phyloP scores from a whole-genome alignment of 768 basidiomycete genomes.

The Boletus sensibilis region DNA sequence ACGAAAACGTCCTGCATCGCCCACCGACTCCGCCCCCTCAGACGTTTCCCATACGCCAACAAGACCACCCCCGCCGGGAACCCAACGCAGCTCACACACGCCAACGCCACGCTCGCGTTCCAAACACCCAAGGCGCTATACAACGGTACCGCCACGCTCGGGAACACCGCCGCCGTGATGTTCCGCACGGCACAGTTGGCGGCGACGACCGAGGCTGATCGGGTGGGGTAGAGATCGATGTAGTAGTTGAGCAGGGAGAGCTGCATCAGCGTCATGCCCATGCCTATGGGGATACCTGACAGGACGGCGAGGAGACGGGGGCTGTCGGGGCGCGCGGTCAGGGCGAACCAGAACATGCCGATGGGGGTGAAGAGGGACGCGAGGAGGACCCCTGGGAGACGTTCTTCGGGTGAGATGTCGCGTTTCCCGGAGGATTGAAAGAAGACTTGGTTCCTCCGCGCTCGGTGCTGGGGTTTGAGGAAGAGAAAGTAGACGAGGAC shows the following conservation, averaged over 20 bases:
- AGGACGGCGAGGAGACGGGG: conserved; percentile 13
- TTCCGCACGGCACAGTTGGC: conserved; percentile 29
- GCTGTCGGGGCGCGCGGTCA: conserved; percentile 16
- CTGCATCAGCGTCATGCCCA: conserved; percentile 31
- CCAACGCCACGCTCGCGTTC: conserved; percentile 19
- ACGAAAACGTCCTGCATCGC: conserved; percentile 19
- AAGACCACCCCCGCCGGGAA: conserved; percentile 20
- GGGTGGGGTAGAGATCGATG: conserved; percentile 32
- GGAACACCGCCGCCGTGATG: conserved; percentile 19
- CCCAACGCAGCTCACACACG: conserved; percentile 25
- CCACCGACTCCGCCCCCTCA: conserved; percentile 27
- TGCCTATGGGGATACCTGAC: conserved; percentile 28
- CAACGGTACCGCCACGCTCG: conserved; percentile 26
- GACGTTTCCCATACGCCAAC: conserved; percentile 20
- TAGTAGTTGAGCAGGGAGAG: conserved; percentile 30
- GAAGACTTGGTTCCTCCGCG: conserved; percentile 15
- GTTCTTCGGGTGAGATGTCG: conserved; percentile 27
- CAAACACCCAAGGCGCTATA: conserved; percentile 20
- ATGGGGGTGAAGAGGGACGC: conserved; percentile 28
- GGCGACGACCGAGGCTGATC: conserved; percentile 30
- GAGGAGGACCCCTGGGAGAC: conserved; percentile 27
- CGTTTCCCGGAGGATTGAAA: conserved; percentile 22
- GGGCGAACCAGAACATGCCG: conserved; percentile 30
- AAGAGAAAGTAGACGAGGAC: conserved; percentile 26
- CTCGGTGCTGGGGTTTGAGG: conserved; percentile 23